Evolutionary conservation across 441 rosid genomes (phyloP), one percentile per base, ranked within the genome.

Genomic region (Arabidopsis lyrata): DNA sequence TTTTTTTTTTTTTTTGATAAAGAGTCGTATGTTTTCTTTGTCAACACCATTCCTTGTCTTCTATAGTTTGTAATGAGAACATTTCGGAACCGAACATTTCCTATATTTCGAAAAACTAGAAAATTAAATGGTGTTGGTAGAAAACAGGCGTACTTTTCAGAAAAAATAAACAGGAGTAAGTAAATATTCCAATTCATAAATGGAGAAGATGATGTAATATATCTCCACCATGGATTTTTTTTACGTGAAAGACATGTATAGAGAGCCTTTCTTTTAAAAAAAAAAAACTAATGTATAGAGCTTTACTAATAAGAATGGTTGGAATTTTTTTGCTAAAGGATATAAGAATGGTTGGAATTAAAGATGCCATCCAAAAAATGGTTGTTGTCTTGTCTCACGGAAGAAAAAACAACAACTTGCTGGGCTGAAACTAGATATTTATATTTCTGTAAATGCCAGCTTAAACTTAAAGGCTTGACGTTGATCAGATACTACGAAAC

Each of bases 171-270:
- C 41, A 49, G 35, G 22, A 31, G 63, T 41, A 18, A 42, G 32
- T 63, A n/a, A n/a, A n/a, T 44, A 34, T 54, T 41, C 35, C 57
- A 50, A 49, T 15, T 38, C 34, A 41, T 16, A 13, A 32, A 63
- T 42, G 38, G 6, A 63, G 15, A 36, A 38, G 18, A 54, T 61
- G 34, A 47, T 72, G 47, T 70, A 27, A 15, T 27, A 29, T 45
- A 58, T 29, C 4, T 15, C 44, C 32, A 61, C 47, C 66, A 56
- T 49, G 13, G 18, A 31, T 58, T 66, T 66, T 13, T 50, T 66
- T 59, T 55, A 66, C 68, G 56, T 59, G 73, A 74, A 56, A 50
- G 73, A 38, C 48, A 11, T 74, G 31, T 8, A 24, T 36, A 48
- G 32, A 73, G 12, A 24, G 27, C 27, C 27, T 24, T 22, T 22